Evolutionary conservation across 2,329 filamentous ascomycete species (phyloP).

Genomic region (Exophiala bonariae): DNA sequence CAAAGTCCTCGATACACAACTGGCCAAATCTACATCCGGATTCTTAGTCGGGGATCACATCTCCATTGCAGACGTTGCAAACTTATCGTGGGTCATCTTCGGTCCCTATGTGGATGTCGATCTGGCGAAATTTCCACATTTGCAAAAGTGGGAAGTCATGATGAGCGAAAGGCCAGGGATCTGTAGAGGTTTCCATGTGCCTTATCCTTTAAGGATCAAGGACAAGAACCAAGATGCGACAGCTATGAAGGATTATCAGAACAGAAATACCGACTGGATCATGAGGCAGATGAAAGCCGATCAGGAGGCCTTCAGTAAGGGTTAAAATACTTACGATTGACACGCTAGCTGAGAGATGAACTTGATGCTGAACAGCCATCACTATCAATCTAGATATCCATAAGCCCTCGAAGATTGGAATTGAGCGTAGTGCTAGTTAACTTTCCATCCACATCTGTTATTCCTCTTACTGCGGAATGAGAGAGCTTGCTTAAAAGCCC

Average conservation of each 20-base stretch:
- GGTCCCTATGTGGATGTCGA: conserved; percentile 63
- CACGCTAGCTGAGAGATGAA: too few relatives aligned
- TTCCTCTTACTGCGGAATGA: too few relatives aligned
- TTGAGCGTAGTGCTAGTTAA: too few relatives aligned
- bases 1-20: conserved; percentile 70
- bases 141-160: conserved; percentile 76
- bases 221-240: conserved; percentile 60
- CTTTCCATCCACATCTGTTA: too few relatives aligned
- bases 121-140: conserved; percentile 69
- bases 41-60: conserved; percentile 55
- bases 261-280: conserved; percentile 20
- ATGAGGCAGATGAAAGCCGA: conserved; percentile 16
- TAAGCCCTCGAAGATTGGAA: too few relatives aligned
- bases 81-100: conserved; percentile 64
- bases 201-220: conserved; percentile 60
- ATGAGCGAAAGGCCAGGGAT: too few relatives aligned
- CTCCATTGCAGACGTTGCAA: conserved; percentile 68
- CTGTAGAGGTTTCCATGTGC: conserved; percentile 75
- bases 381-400: too few relatives aligned
- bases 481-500: too few relatives aligned
- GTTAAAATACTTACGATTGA: too few relatives aligned
- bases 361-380: too few relatives aligned
- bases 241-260: conserved; percentile 45
- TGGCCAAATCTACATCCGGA: conserved; percentile 50
- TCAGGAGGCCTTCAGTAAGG: conserved; percentile 14